phyloP scores from a whole-genome alignment of 495 filamentous ascomycete genomes.

The Bombardia bombarda region DNA sequence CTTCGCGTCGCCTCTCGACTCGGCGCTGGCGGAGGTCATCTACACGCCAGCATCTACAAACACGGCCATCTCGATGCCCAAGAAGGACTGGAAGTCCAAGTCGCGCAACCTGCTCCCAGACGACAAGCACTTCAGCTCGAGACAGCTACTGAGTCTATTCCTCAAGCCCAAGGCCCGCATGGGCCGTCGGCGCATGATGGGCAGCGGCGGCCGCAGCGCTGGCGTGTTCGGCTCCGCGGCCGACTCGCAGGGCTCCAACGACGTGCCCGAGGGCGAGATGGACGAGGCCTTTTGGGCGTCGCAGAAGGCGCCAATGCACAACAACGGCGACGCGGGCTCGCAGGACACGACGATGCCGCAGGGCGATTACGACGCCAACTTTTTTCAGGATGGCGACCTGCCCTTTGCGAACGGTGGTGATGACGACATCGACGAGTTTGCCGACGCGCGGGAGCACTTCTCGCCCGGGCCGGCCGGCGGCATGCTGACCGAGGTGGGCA shows the following conservation, averaged over 20 bases:
- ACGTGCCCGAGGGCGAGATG: constrained; percentile 63
- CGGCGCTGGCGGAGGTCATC: constrained; percentile 64
- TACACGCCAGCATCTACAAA: constrained; percentile 80
- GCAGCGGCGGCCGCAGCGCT: constrained; percentile 16
- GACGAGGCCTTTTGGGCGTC: constrained; percentile 95
- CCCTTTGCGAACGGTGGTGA: constrained; percentile 61
- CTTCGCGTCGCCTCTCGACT: constrained; percentile 65
- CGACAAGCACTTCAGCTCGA: constrained; percentile 97
- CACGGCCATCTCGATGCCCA: constrained; percentile 72
- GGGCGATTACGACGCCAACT: constrained; percentile 89
- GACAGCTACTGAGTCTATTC: constrained; percentile 80
- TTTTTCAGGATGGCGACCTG: constrained; percentile 93
- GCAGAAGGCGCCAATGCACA: constrained; percentile 49
- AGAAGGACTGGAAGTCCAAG: constrained; percentile 92
- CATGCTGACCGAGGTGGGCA: constrained; percentile 27
- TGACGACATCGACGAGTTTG: constrained; percentile 66
- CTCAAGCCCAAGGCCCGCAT: constrained; percentile 86
- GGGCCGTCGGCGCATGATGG: constrained; percentile 36
- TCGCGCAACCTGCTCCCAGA: constrained; percentile 89
- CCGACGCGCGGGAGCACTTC: constrained; percentile 85
- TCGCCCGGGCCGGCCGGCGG: constrained; percentile 59
- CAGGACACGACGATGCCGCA: constrained; percentile 32
- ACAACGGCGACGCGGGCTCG: constrained; percentile 2
- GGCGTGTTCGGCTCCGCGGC: constrained; percentile 31
- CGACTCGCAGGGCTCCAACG: constrained; percentile 19